Conservation (phyloP, 2,329 filamentous ascomycete genomes). For the Diaporthe eres region DNA sequence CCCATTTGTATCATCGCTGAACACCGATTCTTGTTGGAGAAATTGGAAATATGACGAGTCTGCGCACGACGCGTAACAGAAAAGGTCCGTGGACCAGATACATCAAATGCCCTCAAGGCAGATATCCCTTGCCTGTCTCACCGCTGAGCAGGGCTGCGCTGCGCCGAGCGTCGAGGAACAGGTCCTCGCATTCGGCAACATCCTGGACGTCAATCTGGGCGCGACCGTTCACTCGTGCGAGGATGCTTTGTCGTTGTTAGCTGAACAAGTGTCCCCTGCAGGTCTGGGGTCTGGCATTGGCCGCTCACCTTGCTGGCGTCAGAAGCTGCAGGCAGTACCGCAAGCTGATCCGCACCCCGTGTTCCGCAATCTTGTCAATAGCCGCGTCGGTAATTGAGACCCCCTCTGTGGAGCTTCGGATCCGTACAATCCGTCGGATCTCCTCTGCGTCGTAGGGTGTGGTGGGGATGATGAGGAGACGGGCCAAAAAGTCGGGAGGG, state of each 20-base stretch:
- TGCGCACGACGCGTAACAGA: conserved; percentile 15
- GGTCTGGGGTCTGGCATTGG: conserved; percentile 33
- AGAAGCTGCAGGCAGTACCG: conserved; percentile 94
- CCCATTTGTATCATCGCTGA: conserved; percentile 45
- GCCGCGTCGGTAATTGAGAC: conserved; percentile 85
- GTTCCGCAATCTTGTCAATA: conserved; percentile 86
- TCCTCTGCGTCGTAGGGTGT: conserved; percentile 89
- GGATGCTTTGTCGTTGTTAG: conserved; percentile 72
- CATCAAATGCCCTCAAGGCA: conserved; percentile 70
- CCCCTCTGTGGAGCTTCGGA: conserved; percentile 86
- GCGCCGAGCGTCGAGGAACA: conserved; percentile 86
- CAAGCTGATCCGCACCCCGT: conserved; percentile 90
- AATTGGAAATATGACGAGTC: conserved; percentile 49
- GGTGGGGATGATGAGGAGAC: conserved; percentile 96
- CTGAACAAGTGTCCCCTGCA: conserved; percentile 48
- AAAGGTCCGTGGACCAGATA: conserved; percentile 40
- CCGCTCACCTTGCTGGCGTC: conserved; percentile 80
- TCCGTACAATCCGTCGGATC: conserved; percentile 91
- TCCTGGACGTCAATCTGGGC: conserved; percentile 83
- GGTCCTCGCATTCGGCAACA: conserved; percentile 84
- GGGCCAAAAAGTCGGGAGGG: conserved; percentile 91
- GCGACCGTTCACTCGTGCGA: conserved; percentile 87
- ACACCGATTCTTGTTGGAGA: conserved; percentile 44
- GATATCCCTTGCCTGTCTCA: conserved; percentile 75
- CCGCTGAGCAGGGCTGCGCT: conserved; percentile 78